Evolutionary conservation across 768 basidiomycete genomes (phyloP).

Genomic region (Sarcodon aspratus): DNA sequence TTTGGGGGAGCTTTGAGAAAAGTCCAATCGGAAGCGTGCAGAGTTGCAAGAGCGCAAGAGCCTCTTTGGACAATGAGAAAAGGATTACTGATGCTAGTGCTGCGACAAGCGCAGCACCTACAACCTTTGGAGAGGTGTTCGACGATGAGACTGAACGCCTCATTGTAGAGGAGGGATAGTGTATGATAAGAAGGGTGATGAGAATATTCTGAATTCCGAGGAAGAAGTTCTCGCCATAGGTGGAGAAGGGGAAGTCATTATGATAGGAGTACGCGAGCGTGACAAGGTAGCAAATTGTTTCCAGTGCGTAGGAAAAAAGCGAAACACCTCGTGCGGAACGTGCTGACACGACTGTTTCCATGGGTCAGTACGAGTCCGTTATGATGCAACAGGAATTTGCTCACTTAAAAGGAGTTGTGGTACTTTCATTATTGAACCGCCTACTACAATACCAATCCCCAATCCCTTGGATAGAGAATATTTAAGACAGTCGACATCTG

Average conservation of each 20-base stretch:
- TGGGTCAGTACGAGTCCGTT: slow-evolving; percentile 1
- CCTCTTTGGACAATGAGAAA: slow-evolving; percentile 32
- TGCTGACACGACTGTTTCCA: slow-evolving; percentile 47
- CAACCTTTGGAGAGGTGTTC: slow-evolving; percentile 19
- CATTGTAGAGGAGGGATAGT: slow-evolving; percentile 34
- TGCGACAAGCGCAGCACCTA: slow-evolving; percentile 19
- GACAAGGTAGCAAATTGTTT: slow-evolving; percentile 86
- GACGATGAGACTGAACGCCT: slow-evolving; percentile 10
- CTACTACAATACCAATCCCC: slow-evolving; percentile 86
- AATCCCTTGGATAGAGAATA: slow-evolving; percentile 87
- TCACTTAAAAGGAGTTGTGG: slow-evolving; percentile 83
- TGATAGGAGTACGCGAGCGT: slow-evolving; percentile 80
- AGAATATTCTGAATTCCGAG: slow-evolving; percentile 79
- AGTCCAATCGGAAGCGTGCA: slow-evolving; percentile 85
- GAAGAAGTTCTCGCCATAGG: slow-evolving; percentile 97
- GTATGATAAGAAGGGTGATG: slow-evolving; percentile 82
- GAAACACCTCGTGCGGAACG: slow-evolving; percentile 82
- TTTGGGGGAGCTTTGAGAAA: slow-evolving; percentile 92
- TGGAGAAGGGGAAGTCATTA: slow-evolving; percentile 87
- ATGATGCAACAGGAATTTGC: slow-evolving; percentile 15
- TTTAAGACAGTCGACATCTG: slow-evolving; percentile 77
- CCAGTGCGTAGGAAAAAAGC: slow-evolving; percentile 76
- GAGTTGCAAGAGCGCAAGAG: slow-evolving; percentile 65
- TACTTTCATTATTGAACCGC: slow-evolving; percentile 92
- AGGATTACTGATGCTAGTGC: slow-evolving; percentile 28